Conservation (phyloP, 192 early-diverging fungal species). For the Helicostylum pulchrum region DNA sequence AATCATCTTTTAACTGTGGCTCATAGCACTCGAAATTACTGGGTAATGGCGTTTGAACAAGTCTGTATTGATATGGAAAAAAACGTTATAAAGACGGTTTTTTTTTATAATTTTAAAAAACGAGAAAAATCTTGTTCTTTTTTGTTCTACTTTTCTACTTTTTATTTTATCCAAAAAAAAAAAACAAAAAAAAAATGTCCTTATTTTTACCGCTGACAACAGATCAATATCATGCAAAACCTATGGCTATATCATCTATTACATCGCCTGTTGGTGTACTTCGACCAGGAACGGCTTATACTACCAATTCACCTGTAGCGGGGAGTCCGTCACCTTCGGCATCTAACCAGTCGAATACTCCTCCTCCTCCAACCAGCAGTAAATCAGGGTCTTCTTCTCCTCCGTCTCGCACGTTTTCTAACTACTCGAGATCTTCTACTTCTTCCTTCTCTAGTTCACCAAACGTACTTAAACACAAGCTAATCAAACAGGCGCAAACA, state of each 20-base stretch:
- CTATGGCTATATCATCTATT: conserved; percentile 39
- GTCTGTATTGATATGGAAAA: conserved; percentile 6
- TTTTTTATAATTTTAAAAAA: neutral
- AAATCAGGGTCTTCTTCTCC: neutral
- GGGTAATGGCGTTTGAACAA: neutral
- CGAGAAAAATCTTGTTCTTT: neutral
- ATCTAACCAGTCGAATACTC: neutral
- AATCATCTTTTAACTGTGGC: conserved; percentile 11
- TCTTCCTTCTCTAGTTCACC: conserved; percentile 1
- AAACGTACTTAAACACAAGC: neutral
- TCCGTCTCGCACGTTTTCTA: neutral
- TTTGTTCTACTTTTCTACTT: neutral
- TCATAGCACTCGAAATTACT: conserved; percentile 1
- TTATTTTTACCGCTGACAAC: neutral
- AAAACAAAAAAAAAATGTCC: conserved; percentile 9
- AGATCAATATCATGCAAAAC: conserved; percentile 18
- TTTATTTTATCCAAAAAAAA: neutral
- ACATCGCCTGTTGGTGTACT: conserved; percentile 19
- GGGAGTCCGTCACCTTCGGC: neutral
- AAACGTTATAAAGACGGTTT: conserved; percentile 3
- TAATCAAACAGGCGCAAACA: neutral
- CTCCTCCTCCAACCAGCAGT: neutral
- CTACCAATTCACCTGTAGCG: no score
- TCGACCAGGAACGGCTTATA: neutral
- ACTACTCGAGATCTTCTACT: conserved; percentile 1